phyloP scores from a whole-genome alignment of 345 rosid genomes.

The Kandelia obovata region DNA sequence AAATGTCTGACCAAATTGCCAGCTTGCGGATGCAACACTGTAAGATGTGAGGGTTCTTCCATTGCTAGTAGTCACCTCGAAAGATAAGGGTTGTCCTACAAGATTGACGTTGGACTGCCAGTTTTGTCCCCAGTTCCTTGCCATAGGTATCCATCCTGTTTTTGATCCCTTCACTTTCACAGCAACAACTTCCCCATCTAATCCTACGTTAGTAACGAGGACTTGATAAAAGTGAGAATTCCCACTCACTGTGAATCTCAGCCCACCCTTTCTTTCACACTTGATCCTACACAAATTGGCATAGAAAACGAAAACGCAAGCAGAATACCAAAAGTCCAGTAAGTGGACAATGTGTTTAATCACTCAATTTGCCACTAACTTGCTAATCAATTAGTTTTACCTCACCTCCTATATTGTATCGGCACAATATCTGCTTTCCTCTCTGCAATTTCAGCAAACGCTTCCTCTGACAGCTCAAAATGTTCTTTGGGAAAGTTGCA shows the following conservation, averaged over 20 bases:
- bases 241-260: constrained; percentile 76
- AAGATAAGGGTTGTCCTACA: constrained; percentile 76
- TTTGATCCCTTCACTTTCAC: constrained; percentile 85
- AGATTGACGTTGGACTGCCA: constrained; percentile 73
- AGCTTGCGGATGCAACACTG: constrained; percentile 70
- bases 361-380: not conserved
- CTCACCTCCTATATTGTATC: constrained; percentile 65
- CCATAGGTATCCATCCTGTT: constrained; percentile 95
- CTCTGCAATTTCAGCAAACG: constrained; percentile 78
- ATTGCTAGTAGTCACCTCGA: constrained; percentile 67
- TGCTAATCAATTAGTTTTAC: not conserved
- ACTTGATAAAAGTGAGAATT: constrained; percentile 66
- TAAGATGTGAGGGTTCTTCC: constrained; percentile 68
- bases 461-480: constrained; percentile 84
- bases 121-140: constrained; percentile 94
- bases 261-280: constrained; percentile 63
- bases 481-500: constrained; percentile 90
- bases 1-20: constrained; percentile 82
- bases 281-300: constrained; percentile 45
- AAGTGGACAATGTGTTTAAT: not conserved
- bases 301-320: not conserved
- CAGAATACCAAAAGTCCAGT: no score
- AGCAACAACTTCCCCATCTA: constrained; percentile 73
- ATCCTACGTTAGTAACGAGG: constrained; percentile 71
- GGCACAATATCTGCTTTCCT: constrained; percentile 67